These are phyloP conservation scores for Scleroderma bovista DNA, from an alignment of 768 basidiomycete genomes.

Conservation along the genomic window DNA sequence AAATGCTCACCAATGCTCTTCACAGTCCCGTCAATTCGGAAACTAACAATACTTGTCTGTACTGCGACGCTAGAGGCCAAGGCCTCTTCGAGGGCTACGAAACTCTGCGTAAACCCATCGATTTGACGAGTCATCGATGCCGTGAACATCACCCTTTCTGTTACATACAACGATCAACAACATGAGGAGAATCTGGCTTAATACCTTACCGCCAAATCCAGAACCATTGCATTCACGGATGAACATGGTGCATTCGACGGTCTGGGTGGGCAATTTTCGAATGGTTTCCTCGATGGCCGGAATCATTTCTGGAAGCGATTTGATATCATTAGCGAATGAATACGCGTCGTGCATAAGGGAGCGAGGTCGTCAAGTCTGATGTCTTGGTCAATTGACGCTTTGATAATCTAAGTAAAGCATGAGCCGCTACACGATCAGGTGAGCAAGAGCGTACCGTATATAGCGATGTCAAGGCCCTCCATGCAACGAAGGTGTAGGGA, in stretches of 20 bases:
- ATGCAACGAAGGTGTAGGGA: slow-evolving; percentile 22
- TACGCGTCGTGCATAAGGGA: slow-evolving; percentile 28
- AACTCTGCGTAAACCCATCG: slow-evolving; percentile 14
- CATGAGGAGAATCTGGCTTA: not conserved
- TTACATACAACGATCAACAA: slow-evolving; percentile 1
- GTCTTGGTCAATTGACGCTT: slow-evolving; percentile 24
- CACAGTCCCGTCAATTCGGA: slow-evolving; percentile 24
- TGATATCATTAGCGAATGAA: slow-evolving; percentile 26
- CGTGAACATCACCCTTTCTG: slow-evolving; percentile 15
- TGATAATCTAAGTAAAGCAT: slow-evolving; percentile 18
- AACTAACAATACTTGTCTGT: slow-evolving; percentile 22
- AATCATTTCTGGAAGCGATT: slow-evolving; percentile 23
- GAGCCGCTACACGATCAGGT: not conserved
- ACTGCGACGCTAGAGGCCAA: slow-evolving; percentile 20
- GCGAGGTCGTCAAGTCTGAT: slow-evolving; percentile 21
- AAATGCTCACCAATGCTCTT: slow-evolving; percentile 16
- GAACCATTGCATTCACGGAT: slow-evolving; percentile 31
- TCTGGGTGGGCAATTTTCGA: slow-evolving; percentile 24
- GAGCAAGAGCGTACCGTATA: slow-evolving; percentile 17
- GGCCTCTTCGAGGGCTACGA: slow-evolving; percentile 20
- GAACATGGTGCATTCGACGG: slow-evolving; percentile 33
- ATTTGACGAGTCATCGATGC: slow-evolving; percentile 19
- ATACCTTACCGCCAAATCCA: slow-evolving; percentile 28
- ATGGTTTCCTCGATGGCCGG: slow-evolving; percentile 24
- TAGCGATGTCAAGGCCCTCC: slow-evolving; percentile 22